These are phyloP conservation scores for Cruciata laevipes DNA, from an alignment of 257 asterid genomes.

Conservation along the genomic window DNA sequence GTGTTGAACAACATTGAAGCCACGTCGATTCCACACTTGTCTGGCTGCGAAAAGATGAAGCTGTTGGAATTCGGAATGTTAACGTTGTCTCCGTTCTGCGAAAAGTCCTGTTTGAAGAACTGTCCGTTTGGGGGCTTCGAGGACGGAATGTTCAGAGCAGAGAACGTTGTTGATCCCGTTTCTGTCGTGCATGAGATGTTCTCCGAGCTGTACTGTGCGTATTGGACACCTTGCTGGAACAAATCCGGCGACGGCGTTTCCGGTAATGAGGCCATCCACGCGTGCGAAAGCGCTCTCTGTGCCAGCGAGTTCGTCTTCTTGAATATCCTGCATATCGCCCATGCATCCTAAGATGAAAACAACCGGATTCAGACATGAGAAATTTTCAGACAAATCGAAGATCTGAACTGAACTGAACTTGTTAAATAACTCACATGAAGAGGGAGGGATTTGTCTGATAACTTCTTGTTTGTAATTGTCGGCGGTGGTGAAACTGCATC, in stretches of 20 bases:
- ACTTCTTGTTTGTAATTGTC: constrained; percentile 26
- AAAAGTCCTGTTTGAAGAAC: constrained; percentile 15
- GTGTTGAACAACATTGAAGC: constrained; percentile 25
- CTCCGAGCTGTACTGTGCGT: constrained; percentile 21
- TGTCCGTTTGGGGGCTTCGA: constrained; percentile 13
- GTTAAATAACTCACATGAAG: constrained; percentile 32
- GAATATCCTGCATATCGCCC: constrained; percentile 83
- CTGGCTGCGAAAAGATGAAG: constrained; percentile 33
- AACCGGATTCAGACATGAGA: too few relatives aligned
- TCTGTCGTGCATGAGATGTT: constrained; percentile 17
- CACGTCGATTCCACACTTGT: constrained; percentile 29
- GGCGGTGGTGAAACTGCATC: constrained; percentile 19
- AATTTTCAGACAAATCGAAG: background rate
- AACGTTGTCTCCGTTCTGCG: constrained; percentile 23
- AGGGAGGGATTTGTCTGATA: constrained; percentile 42
- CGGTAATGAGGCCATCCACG: constrained; percentile 36
- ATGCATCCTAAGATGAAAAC: constrained; percentile 42
- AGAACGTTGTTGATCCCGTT: constrained; percentile 21
- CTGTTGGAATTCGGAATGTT: constrained; percentile 19
- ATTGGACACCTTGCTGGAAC: constrained; percentile 24
- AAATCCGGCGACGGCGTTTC: constrained; percentile 34
- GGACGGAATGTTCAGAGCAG: constrained; percentile 25
- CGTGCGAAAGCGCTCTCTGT: constrained; percentile 48
- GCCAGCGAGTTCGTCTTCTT: constrained; percentile 53
- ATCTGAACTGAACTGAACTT: background rate